Conservation (phyloP, 345 rosid genomes). For the Ricinus communis region DNA sequence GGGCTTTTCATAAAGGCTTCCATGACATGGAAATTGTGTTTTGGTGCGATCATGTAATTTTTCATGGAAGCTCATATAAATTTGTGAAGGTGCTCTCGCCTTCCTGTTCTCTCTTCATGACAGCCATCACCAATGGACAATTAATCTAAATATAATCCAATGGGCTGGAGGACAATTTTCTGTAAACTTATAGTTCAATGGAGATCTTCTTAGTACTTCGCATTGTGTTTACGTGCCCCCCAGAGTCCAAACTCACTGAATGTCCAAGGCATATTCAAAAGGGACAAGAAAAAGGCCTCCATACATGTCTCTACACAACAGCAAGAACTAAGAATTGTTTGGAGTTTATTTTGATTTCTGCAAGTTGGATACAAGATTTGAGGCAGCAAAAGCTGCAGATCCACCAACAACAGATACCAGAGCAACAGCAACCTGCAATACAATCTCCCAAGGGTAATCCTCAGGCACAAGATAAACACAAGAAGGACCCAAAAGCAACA, state of each 20-base stretch:
- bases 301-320: no score
- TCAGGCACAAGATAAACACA: conserved; percentile 82
- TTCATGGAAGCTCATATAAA: conserved; percentile 15
- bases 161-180: no score
- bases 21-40: conserved; percentile 18
- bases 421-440: conserved; percentile 57
- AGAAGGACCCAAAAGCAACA: conserved; percentile 78
- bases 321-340: no score
- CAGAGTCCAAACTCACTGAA: no score
- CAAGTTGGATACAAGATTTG: conserved; percentile 72
- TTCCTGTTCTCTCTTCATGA: not conserved
- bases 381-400: conserved; percentile 88
- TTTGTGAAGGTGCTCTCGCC: not conserved
- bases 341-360: conserved; percentile 59
- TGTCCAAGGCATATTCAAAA: no score
- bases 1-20: conserved; percentile 35
- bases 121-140: not conserved
- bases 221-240: no score
- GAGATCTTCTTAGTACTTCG: not conserved
- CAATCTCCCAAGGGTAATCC: conserved; percentile 66
- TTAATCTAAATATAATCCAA: no score
- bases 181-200: not conserved
- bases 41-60: conserved; percentile 22
- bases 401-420: conserved; percentile 63
- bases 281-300: no score